phyloP scores from a whole-genome alignment of 192 early-diverging fungal genomes.

The Linderina pennispora region DNA sequence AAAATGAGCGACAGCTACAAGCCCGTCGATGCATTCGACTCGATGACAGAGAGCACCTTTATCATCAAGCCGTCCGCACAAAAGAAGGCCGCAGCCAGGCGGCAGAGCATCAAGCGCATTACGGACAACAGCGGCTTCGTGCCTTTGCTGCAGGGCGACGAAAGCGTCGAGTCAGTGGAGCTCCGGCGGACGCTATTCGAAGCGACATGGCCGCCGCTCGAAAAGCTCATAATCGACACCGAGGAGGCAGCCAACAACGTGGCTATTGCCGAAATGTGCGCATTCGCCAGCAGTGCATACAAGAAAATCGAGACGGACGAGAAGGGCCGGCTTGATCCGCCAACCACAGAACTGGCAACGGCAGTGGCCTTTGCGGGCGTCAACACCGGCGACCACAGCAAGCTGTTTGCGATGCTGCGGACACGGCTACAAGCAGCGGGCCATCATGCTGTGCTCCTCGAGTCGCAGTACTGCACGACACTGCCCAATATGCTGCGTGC shows the following conservation, averaged over 20 bases:
- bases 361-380: conserved; percentile 66
- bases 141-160: conserved; percentile 51
- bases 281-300: conserved; percentile 58
- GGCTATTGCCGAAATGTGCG: conserved; percentile 49
- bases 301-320: conserved; percentile 15
- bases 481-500: conserved; percentile 54
- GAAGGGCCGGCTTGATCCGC: conserved; percentile 43
- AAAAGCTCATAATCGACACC: conserved; percentile 23
- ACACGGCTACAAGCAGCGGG: conserved; percentile 16
- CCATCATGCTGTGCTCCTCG: conserved; percentile 57
- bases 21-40: conserved; percentile 41
- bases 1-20: conserved; percentile 33
- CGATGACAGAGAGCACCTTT: conserved; percentile 48
- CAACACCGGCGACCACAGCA: conserved; percentile 71
- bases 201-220: conserved; percentile 49
- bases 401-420: conserved; percentile 62
- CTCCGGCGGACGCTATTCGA: conserved; percentile 47
- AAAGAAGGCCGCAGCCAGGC: conserved; percentile 2
- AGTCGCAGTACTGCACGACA: conserved; percentile 62
- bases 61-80: conserved; percentile 25
- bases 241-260: conserved; percentile 52
- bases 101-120: not conserved
- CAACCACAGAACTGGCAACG: conserved; percentile 64
- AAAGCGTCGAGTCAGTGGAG: conserved; percentile 47
- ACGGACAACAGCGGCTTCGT: conserved; percentile 53